Evolutionary conservation across 2,329 filamentous ascomycete species (phyloP).

Genomic region (Rhynchosporium secalis): DNA sequence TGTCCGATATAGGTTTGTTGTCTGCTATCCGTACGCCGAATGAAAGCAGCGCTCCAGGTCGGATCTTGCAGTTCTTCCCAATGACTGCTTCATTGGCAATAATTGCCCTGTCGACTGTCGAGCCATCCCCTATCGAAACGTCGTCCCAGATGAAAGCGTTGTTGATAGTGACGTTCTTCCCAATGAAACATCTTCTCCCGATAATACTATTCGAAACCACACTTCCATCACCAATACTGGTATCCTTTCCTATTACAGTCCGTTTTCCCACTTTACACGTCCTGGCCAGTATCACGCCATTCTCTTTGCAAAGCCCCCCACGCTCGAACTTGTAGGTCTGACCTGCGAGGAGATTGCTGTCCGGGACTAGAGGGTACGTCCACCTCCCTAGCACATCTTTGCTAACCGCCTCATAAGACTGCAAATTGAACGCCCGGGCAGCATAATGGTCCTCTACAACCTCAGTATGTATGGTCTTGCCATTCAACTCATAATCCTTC

Average conservation of each 20-base stretch:
- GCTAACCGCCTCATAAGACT: constrained; percentile 86
- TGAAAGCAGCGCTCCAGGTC: constrained; percentile 75
- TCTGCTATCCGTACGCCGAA: constrained; percentile 74
- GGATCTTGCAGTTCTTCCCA: constrained; percentile 68
- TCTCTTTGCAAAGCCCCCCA: constrained; percentile 74
- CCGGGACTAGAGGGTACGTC: constrained; percentile 86
- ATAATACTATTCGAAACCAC: constrained; percentile 75
- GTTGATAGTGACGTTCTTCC: constrained; percentile 76
- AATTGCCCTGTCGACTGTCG: constrained; percentile 69
- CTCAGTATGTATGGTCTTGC: constrained; percentile 93
- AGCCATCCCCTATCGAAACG: constrained; percentile 72
- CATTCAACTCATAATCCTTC: constrained; percentile 96
- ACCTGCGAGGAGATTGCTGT: constrained; percentile 78
- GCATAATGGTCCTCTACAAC: constrained; percentile 82
- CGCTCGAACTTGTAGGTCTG: constrained; percentile 74
- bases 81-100: constrained; percentile 72
- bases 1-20: constrained; percentile 47
- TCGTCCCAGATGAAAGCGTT: constrained; percentile 89
- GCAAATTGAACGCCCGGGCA: constrained; percentile 80
- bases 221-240: constrained; percentile 71
- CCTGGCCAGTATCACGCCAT: constrained; percentile 70
- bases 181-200: constrained; percentile 82
- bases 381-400: constrained; percentile 83
- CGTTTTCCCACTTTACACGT: constrained; percentile 68
- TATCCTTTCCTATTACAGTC: constrained; percentile 75